A percentile compares a stretch with the other conserved stretches of the same genome.
These are phyloP conservation scores for Linderina pennispora DNA, from an alignment of 192 early-diverging fungal species.

Conservation along the genomic window DNA sequence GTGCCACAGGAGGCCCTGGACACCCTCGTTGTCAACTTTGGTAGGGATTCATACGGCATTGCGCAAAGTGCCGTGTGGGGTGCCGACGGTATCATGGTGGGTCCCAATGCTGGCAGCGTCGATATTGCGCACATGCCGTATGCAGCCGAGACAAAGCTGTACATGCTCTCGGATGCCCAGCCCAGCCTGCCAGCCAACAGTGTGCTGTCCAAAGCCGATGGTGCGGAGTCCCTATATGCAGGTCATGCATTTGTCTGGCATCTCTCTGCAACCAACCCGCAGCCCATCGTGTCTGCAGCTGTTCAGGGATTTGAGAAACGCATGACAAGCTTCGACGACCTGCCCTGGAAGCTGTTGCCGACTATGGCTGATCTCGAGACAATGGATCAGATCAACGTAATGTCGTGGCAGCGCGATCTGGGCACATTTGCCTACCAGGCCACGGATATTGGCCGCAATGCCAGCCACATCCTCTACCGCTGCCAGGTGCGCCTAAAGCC, in stretches of 20 bases:
- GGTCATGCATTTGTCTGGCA: constrained; percentile 20
- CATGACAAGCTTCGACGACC: constrained; percentile 24
- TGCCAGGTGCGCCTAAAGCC: constrained; percentile 45
- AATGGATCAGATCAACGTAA: constrained; percentile 45
- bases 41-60: constrained; percentile 4
- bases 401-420: constrained; percentile 42
- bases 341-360: constrained; percentile 48
- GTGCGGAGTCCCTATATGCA: neutral
- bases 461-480: constrained; percentile 60
- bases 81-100: constrained; percentile 16
- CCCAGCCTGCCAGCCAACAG: constrained; percentile 2
- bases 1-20: constrained; percentile 22
- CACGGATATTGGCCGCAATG: constrained; percentile 55
- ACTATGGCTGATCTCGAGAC: constrained; percentile 42
- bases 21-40: constrained; percentile 23
- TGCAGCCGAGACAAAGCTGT: neutral
- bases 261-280: no score
- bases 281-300: no score
- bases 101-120: neutral
- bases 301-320: constrained; percentile 33
- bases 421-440: constrained; percentile 48
- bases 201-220: neutral
- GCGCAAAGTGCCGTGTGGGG: constrained; percentile 23
- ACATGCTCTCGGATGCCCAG: constrained; percentile 14
- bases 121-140: constrained; percentile 2